phyloP scores from a whole-genome alignment of 352 stramenopile genomes.

The Pythium myriotylum region DNA sequence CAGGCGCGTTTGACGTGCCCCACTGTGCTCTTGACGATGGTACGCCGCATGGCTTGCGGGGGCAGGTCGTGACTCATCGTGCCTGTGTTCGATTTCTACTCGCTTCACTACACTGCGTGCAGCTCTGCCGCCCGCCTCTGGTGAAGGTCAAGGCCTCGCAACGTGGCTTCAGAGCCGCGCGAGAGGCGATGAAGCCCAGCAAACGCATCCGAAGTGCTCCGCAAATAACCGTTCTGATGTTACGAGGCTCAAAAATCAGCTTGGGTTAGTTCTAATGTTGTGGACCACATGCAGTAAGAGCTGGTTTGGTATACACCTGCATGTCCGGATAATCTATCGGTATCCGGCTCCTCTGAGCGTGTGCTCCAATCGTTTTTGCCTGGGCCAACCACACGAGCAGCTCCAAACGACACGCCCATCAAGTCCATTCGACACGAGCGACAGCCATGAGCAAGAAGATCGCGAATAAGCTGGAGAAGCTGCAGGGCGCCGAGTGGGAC shows the following conservation, averaged over 20 bases:
- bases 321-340: slow-evolving; percentile 11
- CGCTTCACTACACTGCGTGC: neutral
- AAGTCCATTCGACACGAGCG: slow-evolving; percentile 6
- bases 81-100: slow-evolving; percentile 10
- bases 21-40: slow-evolving; percentile 84
- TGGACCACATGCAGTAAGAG: too few species aligned
- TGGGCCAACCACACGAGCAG: neutral
- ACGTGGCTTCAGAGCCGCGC: neutral
- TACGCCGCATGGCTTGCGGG: slow-evolving; percentile 54
- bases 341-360: slow-evolving; percentile 24
- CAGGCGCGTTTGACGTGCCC: slow-evolving; percentile 56
- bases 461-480: slow-evolving; percentile 76
- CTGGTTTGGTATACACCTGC: slow-evolving; percentile 17
- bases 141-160: neutral
- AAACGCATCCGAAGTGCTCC: too few species aligned
- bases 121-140: neutral
- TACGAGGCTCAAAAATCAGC: too few species aligned
- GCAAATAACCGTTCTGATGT: too few species aligned
- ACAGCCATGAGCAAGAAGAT: slow-evolving; percentile 74
- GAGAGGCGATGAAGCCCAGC: too few species aligned
- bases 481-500: slow-evolving; percentile 84
- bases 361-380: slow-evolving; percentile 37
- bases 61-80: slow-evolving; percentile 40
- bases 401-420: slow-evolving; percentile 23
- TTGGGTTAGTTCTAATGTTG: slow-evolving; percentile 1